Percentiles rank a stretch among this genome's conserved stretches.
Evolutionary conservation across 2,329 filamentous ascomycete species (phyloP).

Genomic region (Fusarium kyushuense): DNA sequence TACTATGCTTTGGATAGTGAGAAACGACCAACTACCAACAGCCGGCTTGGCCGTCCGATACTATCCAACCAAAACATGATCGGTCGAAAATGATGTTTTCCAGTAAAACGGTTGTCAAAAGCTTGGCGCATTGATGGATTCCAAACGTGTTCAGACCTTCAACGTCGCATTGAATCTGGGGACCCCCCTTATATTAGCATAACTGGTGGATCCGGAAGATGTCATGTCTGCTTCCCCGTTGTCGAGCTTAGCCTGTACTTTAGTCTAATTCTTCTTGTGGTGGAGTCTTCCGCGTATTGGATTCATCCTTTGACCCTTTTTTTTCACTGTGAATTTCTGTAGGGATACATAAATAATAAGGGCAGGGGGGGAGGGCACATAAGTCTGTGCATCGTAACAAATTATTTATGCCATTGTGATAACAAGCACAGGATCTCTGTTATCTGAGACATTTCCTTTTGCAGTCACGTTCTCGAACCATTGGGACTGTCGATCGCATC

Average conservation of each 20-base stretch:
- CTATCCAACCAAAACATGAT: not conserved
- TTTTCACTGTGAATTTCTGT: not conserved
- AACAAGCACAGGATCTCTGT: not conserved
- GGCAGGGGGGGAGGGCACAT: not conserved
- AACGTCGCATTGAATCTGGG: conserved; percentile 16
- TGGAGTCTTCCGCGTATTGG: not conserved
- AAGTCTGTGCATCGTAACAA: conserved; percentile 6
- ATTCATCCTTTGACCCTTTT: not conserved
- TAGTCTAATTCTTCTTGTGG: not conserved
- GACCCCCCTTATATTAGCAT: not conserved
- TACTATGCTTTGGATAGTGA: too few species aligned
- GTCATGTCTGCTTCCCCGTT: not conserved
- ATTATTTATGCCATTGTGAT: not conserved
- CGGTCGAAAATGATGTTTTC: not conserved
- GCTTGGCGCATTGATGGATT: not conserved
- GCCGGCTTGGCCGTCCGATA: not conserved
- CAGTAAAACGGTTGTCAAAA: not conserved
- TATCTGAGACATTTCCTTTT: not conserved
- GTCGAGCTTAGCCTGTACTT: not conserved
- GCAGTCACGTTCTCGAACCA: not conserved
- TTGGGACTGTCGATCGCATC: not conserved
- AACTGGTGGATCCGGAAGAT: not conserved
- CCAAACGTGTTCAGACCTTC: not conserved
- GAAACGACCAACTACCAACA: not conserved
- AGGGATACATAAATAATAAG: not conserved